phyloP scores from a whole-genome alignment of 768 basidiomycete genomes.

The Jaapia argillacea region DNA sequence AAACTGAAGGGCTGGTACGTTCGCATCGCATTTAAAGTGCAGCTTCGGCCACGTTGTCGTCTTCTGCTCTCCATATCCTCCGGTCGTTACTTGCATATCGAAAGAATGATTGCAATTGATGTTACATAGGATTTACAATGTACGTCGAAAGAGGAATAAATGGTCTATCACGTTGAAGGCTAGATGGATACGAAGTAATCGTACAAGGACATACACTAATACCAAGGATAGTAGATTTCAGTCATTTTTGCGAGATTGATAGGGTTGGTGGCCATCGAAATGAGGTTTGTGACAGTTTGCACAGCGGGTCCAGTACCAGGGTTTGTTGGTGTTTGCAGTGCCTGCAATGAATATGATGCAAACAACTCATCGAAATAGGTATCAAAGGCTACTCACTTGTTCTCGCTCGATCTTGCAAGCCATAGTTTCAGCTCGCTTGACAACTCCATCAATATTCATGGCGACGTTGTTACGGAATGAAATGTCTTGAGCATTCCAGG shows the following conservation, averaged over 20 bases:
- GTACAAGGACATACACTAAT: constrained; percentile 17
- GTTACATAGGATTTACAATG: too few species aligned
- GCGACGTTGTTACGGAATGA: constrained; percentile 47
- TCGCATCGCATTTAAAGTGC: too few species aligned
- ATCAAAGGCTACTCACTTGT: constrained; percentile 35
- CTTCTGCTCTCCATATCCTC: too few species aligned
- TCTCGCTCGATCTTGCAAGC: constrained; percentile 84
- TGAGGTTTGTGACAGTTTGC: constrained; percentile 74
- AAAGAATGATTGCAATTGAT: too few species aligned
- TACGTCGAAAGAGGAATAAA: too few species aligned
- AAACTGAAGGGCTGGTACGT: constrained; percentile 61
- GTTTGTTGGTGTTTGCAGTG: constrained; percentile 19
- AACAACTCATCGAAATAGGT: too few species aligned
- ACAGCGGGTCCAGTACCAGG: constrained; percentile 44
- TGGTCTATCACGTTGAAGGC: too few species aligned
- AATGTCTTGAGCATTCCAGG: constrained; percentile 41
- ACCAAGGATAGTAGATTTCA: constrained; percentile 83
- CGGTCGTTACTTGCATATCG: too few species aligned
- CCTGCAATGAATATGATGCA: constrained; percentile 11
- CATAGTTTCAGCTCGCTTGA: constrained; percentile 74
- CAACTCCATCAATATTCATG: constrained; percentile 55
- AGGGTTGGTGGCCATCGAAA: constrained; percentile 82
- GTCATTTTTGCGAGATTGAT: constrained; percentile 77
- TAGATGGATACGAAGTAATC: not conserved
- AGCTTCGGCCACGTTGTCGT: too few species aligned